Evolutionary conservation across 108 stramenopile genomes (phyloP).

Genomic region (Fistulifera pelliculosa): DNA sequence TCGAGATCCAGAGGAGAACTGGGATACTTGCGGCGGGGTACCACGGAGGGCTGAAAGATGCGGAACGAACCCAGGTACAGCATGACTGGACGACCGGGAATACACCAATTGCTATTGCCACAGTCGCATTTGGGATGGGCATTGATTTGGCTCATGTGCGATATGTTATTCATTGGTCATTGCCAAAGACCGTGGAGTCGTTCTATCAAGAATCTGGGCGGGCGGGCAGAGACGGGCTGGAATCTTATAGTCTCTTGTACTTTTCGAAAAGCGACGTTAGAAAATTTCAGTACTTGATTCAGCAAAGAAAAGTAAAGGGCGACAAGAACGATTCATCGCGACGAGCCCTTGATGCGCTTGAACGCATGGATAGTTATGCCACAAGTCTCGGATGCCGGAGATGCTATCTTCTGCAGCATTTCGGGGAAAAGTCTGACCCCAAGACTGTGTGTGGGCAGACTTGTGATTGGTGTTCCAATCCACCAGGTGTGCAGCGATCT

Average conservation of each 20-base stretch:
- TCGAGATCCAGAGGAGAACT: slow-evolving; percentile 17
- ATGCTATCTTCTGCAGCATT: slow-evolving; percentile 55
- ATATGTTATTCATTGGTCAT: slow-evolving; percentile 82
- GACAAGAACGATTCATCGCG: slow-evolving; percentile 14
- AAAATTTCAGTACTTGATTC: slow-evolving; percentile 52
- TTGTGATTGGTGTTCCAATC: slow-evolving; percentile 71
- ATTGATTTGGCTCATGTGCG: slow-evolving; percentile 81
- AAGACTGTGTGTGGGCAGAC: slow-evolving; percentile 46
- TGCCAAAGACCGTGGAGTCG: slow-evolving; percentile 42
- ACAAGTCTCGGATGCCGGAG: slow-evolving; percentile 48
- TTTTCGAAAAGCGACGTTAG: slow-evolving; percentile 68
- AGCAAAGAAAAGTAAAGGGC: slow-evolving; percentile 14
- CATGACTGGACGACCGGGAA: slow-evolving; percentile 47
- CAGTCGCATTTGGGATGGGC: slow-evolving; percentile 84
- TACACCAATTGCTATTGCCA: slow-evolving; percentile 49
- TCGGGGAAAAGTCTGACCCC: slow-evolving; percentile 59
- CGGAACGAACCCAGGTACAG: slow-evolving; percentile 42
- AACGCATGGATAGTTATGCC: slow-evolving; percentile 59
- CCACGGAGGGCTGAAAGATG: slow-evolving; percentile 63
- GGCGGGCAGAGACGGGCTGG: slow-evolving; percentile 79
- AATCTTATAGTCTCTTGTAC: slow-evolving; percentile 68
- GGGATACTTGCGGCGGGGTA: slow-evolving; percentile 34
- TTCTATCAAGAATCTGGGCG: slow-evolving; percentile 83
- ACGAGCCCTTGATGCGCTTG: slow-evolving; percentile 40
- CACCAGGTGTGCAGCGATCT: slow-evolving; percentile 27